Evolutionary conservation across 768 basidiomycete genomes (phyloP).

Genomic region (Mycena amicta): DNA sequence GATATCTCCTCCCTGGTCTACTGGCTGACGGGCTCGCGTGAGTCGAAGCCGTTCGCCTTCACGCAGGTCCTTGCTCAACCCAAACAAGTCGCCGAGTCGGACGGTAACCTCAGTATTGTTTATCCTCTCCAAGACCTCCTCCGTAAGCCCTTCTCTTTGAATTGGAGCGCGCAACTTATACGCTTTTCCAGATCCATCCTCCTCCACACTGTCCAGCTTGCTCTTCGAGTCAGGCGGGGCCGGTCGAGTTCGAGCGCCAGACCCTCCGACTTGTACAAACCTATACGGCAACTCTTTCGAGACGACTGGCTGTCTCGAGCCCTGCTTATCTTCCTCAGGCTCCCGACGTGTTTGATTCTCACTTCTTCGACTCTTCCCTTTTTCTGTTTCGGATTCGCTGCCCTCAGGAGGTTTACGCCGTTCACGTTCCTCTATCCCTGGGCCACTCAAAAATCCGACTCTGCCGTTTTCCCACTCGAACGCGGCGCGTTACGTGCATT

Average conservation of each 20-base stretch:
- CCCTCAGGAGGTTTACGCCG: slow-evolving; percentile 10
- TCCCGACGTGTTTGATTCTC: too few species aligned
- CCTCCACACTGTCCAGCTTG: not conserved
- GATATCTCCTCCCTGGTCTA: not conserved
- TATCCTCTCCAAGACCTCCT: slow-evolving; percentile 9
- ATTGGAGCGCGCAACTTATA: slow-evolving; percentile 11
- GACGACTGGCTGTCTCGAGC: not conserved
- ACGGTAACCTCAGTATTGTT: slow-evolving; percentile 13
- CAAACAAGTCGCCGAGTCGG: too few species aligned
- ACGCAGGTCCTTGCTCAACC: slow-evolving; percentile 8
- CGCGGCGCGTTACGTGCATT: slow-evolving; percentile 1
- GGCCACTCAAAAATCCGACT: slow-evolving; percentile 14
- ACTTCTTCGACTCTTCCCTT: not conserved
- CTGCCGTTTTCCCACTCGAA: not conserved
- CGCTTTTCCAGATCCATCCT: slow-evolving; percentile 2
- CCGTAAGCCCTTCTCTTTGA: slow-evolving; percentile 10
- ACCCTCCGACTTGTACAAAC: slow-evolving; percentile 2
- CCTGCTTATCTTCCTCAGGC: not conserved
- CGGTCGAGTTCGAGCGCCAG: slow-evolving; percentile 12
- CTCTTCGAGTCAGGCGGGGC: not conserved
- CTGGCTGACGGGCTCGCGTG: not conserved
- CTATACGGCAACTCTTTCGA: slow-evolving; percentile 8
- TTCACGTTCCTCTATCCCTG: slow-evolving; percentile 7
- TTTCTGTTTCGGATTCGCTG: not conserved
- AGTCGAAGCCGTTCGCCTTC: slow-evolving; percentile 9